Evolutionary conservation across 176 grass and related monocot genomes (phyloP).

Genomic region (Aegilops sharonensis): DNA sequence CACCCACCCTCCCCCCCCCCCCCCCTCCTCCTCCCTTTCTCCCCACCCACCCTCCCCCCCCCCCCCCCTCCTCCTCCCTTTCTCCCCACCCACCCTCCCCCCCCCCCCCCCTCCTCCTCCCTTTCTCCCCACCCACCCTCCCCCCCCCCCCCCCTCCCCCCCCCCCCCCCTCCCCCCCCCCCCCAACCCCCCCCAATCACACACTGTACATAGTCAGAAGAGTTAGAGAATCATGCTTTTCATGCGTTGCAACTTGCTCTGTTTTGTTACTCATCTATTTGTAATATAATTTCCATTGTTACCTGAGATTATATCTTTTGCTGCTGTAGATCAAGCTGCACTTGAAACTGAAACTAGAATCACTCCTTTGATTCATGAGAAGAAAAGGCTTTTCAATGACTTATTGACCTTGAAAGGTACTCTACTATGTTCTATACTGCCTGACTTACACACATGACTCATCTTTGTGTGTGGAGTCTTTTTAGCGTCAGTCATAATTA

Average conservation of each 20-base stretch:
- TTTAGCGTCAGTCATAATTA: slow-evolving; percentile 26
- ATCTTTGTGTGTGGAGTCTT: slow-evolving; percentile 20
- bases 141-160: no score
- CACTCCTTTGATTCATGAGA: slow-evolving; percentile 84
- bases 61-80: no score
- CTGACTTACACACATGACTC: slow-evolving; percentile 8
- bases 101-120: no score
- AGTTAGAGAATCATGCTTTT: slow-evolving; percentile 14
- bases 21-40: no score
- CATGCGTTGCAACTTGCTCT: background rate
- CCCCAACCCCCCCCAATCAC: background rate
- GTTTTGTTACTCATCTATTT: background rate
- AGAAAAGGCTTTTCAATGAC: slow-evolving; percentile 93
- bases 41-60: no score
- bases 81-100: no score
- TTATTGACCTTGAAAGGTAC: slow-evolving; percentile 89
- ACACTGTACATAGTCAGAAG: background rate
- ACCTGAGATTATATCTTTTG: slow-evolving; percentile 25
- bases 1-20: no score
- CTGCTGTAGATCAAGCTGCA: slow-evolving; percentile 86
- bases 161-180: background rate
- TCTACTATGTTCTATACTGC: slow-evolving; percentile 1
- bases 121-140: no score
- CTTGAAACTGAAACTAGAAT: slow-evolving; percentile 94
- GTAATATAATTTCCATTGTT: slow-evolving; percentile 19